Evolutionary conservation across 2,329 filamentous ascomycete genomes (phyloP).

Genomic region (Lecanicillium sp.): DNA sequence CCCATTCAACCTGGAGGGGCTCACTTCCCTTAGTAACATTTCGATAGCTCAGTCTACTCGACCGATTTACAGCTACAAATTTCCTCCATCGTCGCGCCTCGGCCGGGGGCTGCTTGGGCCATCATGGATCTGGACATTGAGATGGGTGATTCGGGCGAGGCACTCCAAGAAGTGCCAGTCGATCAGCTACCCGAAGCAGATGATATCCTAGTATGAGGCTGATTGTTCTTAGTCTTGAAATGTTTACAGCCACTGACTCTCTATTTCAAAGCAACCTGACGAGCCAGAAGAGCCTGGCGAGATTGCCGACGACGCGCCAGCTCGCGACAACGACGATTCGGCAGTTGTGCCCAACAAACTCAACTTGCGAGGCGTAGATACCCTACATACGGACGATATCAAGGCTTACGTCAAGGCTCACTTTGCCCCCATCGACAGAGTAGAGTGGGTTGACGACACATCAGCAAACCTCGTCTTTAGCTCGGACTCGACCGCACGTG

Average conservation of each 20-base stretch:
- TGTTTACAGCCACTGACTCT: too few relatives aligned
- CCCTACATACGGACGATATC: slow-evolving; percentile 72
- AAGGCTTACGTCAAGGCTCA: slow-evolving; percentile 65
- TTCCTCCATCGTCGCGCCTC: too few relatives aligned
- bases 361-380: slow-evolving; percentile 77
- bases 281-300: slow-evolving; percentile 30
- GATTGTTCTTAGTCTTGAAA: slow-evolving; percentile 2
- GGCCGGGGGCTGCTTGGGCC: too few relatives aligned
- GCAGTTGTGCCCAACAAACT: slow-evolving; percentile 48
- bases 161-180: slow-evolving; percentile 17
- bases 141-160: slow-evolving; percentile 54
- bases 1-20: too few relatives aligned
- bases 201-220: slow-evolving; percentile 31
- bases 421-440: slow-evolving; percentile 48
- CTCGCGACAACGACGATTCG: slow-evolving; percentile 8
- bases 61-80: too few relatives aligned
- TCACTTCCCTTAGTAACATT: too few relatives aligned
- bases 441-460: slow-evolving; percentile 94
- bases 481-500: slow-evolving; percentile 40
- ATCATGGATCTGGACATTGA: slow-evolving; percentile 64
- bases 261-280: slow-evolving; percentile 21
- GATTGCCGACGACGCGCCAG: slow-evolving; percentile 25
- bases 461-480: slow-evolving; percentile 81
- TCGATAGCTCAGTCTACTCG: too few relatives aligned
- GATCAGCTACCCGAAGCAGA: slow-evolving; percentile 21